Evolutionary conservation across 192 early-diverging fungal species (phyloP), one percentile per base, ranked within the genome.

Genomic region (Gorgonomyces haynaldii): DNA sequence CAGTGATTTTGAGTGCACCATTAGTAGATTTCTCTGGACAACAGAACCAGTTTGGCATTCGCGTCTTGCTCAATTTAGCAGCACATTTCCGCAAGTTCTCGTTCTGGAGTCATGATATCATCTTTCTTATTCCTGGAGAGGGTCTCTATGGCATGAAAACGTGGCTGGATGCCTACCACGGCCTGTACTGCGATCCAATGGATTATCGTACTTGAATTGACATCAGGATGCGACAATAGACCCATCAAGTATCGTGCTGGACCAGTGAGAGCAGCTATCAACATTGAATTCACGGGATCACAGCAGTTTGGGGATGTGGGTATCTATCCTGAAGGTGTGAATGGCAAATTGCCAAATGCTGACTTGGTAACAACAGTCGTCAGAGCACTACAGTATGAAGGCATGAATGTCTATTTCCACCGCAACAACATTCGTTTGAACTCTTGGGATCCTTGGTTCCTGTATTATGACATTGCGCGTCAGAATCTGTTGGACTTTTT

Each of bases 71-170:
- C 6, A 56, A 57, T 22, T 55, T 73, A n/a, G 70, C 70, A 2
- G 50, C 44, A 34, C 64, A 64, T 50, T 45, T 62, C 10, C 55
- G 51, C 15, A 62, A 67, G 48, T 56, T 67, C 34, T 80, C 79
- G 35, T 83, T 89, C 61, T 93, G 90, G 87, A 81, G 89, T 32
- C 89, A 92, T 60, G 93, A 96, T 58, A 72, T 92, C 17, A 79
- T 96, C 6, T 81, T 96, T 38, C 60, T 96, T 12, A 78, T 92
- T 6, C 80, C 89, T 0, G 88, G 91, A 54, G 66, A 77, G 1
- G 83, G 78, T 27, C 68, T 76, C 16, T 38, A 64, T 3, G 93
- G 93, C 1, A 81, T 82, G 13, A 81, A 86, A 46, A 79, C 79
- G 22, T 96, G 88, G 88, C 67, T 96, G 25, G 75, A 83, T 26